A percentile compares a stretch with the other conserved stretches of the same genome.
Evolutionary conservation across 2,329 filamentous ascomycete species (phyloP).

Genomic region (Microthyrium microscopicum): DNA sequence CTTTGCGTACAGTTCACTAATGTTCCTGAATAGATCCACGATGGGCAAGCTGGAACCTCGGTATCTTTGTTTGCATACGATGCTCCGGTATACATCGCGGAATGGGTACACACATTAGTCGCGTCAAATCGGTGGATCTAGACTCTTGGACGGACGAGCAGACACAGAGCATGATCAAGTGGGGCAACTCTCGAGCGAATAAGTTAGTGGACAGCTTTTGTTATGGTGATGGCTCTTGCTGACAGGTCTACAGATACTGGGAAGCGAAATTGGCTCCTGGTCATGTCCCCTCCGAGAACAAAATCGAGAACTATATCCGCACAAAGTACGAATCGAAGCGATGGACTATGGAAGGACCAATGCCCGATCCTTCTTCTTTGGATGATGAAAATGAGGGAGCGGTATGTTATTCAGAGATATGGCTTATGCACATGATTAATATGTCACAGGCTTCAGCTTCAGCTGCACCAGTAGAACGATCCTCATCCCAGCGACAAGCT

Average conservation of each 20-base stretch:
- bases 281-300: conserved; percentile 85
- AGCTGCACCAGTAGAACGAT: conserved; percentile 34
- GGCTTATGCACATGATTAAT: too few relatives aligned
- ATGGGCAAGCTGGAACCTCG: conserved; percentile 99
- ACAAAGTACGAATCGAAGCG: conserved; percentile 98
- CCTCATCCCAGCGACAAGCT: conserved; percentile 34
- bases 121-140: conserved; percentile 94
- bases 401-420: conserved; percentile 33
- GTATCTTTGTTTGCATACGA: conserved; percentile 93
- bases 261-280: conserved; percentile 83
- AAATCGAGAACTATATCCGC: conserved; percentile 99
- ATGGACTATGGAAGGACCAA: conserved; percentile 97
- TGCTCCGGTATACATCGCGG: conserved; percentile 97
- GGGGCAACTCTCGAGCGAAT: conserved; percentile 93
- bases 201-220: conserved; percentile 41
- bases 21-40: conserved; percentile 53
- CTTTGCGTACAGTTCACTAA: conserved; percentile 12
- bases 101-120: conserved; percentile 97
- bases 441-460: not conserved
- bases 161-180: conserved; percentile 78
- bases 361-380: conserved; percentile 80
- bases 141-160: conserved; percentile 99
- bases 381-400: conserved; percentile 79
- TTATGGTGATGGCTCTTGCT: conserved; percentile 11
- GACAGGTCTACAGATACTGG: conserved; percentile 49